A percentile compares a stretch with the other conserved stretches of the same genome.
Evolutionary conservation across 2,329 filamentous ascomycete species (phyloP).

Genomic region (Dissoconium aciculare): DNA sequence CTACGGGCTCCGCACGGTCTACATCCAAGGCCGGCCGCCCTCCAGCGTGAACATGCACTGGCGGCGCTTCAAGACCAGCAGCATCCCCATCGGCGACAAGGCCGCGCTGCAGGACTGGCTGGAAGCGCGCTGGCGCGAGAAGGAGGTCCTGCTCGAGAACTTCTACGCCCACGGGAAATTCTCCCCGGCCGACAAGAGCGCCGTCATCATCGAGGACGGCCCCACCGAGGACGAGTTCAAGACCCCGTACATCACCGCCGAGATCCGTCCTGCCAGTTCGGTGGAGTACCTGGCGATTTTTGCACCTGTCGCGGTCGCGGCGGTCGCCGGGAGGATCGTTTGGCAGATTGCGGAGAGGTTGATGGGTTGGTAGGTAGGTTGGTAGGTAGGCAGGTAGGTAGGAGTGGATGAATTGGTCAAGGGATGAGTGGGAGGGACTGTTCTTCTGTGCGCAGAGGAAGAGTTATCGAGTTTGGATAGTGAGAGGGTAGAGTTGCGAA

Average conservation of each 20-base stretch:
- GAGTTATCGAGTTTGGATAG: too few relatives aligned
- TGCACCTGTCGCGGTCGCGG: slow-evolving; percentile 24
- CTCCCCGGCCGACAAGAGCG: slow-evolving; percentile 48
- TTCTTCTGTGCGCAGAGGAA: too few relatives aligned
- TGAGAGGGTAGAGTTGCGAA: too few relatives aligned
- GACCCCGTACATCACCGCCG: slow-evolving; percentile 33
- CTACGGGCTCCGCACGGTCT: slow-evolving; percentile 74
- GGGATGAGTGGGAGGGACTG: too few relatives aligned
- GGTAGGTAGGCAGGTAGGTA: too few relatives aligned
- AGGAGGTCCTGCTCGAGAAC: slow-evolving; percentile 71
- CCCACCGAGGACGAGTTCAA: slow-evolving; percentile 21
- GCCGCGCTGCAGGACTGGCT: slow-evolving; percentile 71
- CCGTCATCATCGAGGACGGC: slow-evolving; percentile 10
- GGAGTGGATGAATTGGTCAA: too few relatives aligned
- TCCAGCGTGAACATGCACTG: slow-evolving; percentile 95
- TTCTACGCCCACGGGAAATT: slow-evolving; percentile 65
- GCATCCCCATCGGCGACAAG: slow-evolving; percentile 63
- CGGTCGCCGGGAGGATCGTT: slow-evolving; percentile 22
- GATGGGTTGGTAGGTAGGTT: slow-evolving; percentile 5
- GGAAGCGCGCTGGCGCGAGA: slow-evolving; percentile 72
- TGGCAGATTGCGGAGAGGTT: slow-evolving; percentile 20
- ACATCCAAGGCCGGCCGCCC: slow-evolving; percentile 74
- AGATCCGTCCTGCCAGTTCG: slow-evolving; percentile 27
- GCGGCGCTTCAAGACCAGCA: slow-evolving; percentile 65
- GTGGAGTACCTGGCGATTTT: slow-evolving; percentile 33